Base-by-base conservation (phyloP, 1,139 yeast species). In the Zygosaccharomyces sapae region DNA sequence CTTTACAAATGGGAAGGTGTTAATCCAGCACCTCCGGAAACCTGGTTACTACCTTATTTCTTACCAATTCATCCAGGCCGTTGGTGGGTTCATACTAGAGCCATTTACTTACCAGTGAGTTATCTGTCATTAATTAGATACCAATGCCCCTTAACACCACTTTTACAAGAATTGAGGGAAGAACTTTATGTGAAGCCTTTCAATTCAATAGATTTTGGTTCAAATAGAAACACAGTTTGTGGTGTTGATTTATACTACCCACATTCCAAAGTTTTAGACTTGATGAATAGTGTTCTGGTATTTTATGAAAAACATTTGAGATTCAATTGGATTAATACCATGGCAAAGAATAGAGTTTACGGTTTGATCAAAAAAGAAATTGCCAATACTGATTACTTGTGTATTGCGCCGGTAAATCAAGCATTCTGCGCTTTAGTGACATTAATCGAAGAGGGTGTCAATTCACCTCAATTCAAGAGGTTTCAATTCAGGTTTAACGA, bases 11-110 rank as follows among this genome's bases (percentile, higher is more conserved):
- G 97, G 96, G 95, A 86, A 54, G 98, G 98, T 43, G 96, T 92
- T 5, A 94, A 92, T 58, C 98, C 99, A 2, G 95, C 96, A 1
- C 98, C 98, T 2, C 94, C 97, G 1, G 99, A 92, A 65, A 70
- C 90, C 45, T 94, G 96, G 95, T 70, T 85, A 55, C 68, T 92
- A 41, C 99, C 98, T 1, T 86, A 88, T 54, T 63, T 74, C 44
- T 59, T 83, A 2, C 95, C 96, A 0, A 73, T 89, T 35, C 98
- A 92, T 63, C 98, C 99, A 1, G 95, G 92, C 24, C 77, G 88
- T 62, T 94, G 97, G 98, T 94, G 99, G 99, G 97, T 92, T 25
- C 99, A 94, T 62, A 92, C 97, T 0, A 72, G 99, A 48, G 96
- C 95, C 1, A 88, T 94, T 30, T 92, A 90, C 61, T 68, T 87